Conservation (phyloP, 2,329 filamentous ascomycete genomes). For the Xylaria sp. region DNA sequence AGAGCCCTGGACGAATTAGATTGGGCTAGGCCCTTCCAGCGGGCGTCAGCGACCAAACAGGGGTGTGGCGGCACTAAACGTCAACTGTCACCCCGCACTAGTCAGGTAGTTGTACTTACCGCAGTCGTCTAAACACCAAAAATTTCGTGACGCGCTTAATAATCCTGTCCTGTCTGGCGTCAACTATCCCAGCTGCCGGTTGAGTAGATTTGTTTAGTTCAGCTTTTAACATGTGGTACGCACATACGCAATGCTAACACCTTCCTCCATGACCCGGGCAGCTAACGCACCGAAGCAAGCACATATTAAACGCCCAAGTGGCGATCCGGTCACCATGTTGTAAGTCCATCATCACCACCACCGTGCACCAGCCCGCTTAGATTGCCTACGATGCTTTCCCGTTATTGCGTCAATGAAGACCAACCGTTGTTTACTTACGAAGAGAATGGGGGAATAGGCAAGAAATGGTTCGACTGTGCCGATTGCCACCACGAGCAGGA, state of each 20-base stretch:
- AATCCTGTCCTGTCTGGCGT: constrained; percentile 1
- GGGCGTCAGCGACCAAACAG: constrained; percentile 1
- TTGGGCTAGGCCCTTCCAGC: constrained; percentile 15
- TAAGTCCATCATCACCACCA: constrained; percentile 56
- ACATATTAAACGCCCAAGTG: constrained; percentile 97
- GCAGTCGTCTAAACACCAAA: constrained; percentile 14
- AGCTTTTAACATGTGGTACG: constrained; percentile 36
- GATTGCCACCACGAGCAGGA: constrained; percentile 90
- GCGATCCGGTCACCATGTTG: constrained; percentile 96
- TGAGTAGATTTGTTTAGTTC: not conserved
- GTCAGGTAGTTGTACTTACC: not conserved
- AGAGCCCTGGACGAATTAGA: not conserved
- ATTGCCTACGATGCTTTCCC: not conserved
- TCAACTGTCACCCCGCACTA: constrained; percentile 25
- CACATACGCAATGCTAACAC: not conserved
- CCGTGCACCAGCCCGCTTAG: not conserved
- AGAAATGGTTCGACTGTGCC: constrained; percentile 98
- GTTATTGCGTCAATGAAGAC: not conserved
- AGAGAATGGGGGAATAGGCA: constrained; percentile 69
- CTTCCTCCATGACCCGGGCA: not conserved
- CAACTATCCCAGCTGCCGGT: not conserved
- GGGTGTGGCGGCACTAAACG: constrained; percentile 9
- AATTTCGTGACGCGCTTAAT: constrained; percentile 35
- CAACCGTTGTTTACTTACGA: constrained; percentile 20
- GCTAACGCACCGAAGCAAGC: constrained; percentile 69